Base-by-base conservation (phyloP, 768 basidiomycete species). In the Mycena albidolilacea region DNA sequence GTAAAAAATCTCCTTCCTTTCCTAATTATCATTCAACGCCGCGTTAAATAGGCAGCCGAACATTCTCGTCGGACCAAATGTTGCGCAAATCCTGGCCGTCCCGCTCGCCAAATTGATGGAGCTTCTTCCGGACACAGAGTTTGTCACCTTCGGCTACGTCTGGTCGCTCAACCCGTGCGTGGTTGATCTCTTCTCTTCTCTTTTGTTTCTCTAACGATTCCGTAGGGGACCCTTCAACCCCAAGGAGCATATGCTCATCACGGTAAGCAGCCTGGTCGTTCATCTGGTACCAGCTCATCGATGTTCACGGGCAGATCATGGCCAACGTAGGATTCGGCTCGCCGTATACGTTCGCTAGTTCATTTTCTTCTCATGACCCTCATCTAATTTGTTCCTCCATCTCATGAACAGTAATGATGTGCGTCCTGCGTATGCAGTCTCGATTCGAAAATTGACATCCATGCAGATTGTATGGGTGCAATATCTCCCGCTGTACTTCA, bases 201-300 rank as follows among this genome's bases (percentile, higher is more conserved):
- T n/a, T 6, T 38, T 14, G 19, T 35, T 23, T 15, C 41, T 5
- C n/a, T 3, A 52, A 14, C 8, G 3, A 23, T 21, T 17, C 37
- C 35, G 12, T 71, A 84, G 85, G 0, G 91, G 91, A 1, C 90
- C 87, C 0, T 92, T 92, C 82, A 90, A 85, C 73, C 86, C 91
- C 79, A 92, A 92, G 82, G 91, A 92, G 71, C 91, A 92, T 76
- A 85, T 88, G 70, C 84, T 85, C 73, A 90, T 87, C 79, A 87
- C 88, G 10, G 73, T 74, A 19, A 30, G 50, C 12, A 5, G n/a
- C 43, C 38, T 50, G 12, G 19, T 38, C 17, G 17, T 30, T 30
- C 43, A 35, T 11, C 2, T 8, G 19, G 11, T n/a, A 2, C 38
- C 14, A 10, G 6, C 46, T 59, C 23, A 62, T 2, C 37, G 9